phyloP scores from a whole-genome alignment of 441 rosid species.

The Adansonia madagascariensis region DNA sequence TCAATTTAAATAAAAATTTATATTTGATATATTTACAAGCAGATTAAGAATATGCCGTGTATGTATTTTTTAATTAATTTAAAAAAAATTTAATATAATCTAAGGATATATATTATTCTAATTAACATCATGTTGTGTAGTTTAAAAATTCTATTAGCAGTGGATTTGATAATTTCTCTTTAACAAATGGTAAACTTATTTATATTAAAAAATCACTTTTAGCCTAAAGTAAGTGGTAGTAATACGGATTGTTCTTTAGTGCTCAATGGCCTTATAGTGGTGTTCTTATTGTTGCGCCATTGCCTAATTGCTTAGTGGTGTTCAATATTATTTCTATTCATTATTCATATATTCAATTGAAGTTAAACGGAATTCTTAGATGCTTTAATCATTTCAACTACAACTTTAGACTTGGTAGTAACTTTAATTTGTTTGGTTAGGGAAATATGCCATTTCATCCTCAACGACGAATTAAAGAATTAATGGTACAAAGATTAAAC shows the following conservation, averaged over 20 bases:
- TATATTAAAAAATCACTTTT: not conserved
- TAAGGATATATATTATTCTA: too few relatives aligned
- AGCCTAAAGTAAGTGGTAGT: not conserved
- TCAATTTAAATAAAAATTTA: too few relatives aligned
- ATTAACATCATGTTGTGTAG: too few relatives aligned
- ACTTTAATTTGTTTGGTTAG: not conserved
- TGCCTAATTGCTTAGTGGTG: not conserved
- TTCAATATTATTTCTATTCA: not conserved
- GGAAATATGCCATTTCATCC: not conserved
- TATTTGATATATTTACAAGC: too few relatives aligned
- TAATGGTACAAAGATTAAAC: too few relatives aligned
- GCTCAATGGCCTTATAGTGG: not conserved
- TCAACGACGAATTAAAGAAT: not conserved
- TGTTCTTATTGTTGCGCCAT: not conserved
- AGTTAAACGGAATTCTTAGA: not conserved
- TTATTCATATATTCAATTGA: not conserved
- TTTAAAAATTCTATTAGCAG: not conserved
- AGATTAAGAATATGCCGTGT: too few relatives aligned
- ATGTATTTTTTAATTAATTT: too few relatives aligned
- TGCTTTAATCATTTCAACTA: not conserved
- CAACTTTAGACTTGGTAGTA: not conserved
- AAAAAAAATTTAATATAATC: too few relatives aligned
- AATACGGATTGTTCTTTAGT: too few relatives aligned
- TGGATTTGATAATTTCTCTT: not conserved
- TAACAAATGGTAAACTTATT: not conserved